Conservation (phyloP, 306 rosid genomes). For the Sicyos baderoa region DNA sequence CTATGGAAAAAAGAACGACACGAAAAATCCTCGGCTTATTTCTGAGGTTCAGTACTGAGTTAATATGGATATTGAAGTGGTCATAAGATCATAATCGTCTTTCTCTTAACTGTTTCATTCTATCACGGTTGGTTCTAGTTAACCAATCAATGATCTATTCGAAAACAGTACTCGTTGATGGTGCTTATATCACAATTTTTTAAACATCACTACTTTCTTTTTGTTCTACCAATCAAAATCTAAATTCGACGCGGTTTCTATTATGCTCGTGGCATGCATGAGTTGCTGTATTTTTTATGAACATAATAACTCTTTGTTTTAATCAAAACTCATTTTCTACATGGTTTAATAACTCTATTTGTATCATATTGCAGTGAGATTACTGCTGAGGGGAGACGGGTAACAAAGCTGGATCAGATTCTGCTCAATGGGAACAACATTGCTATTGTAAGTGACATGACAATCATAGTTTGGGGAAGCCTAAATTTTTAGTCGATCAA, state of each 20-base stretch:
- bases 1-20: too few relatives aligned
- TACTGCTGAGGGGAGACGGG: constrained; percentile 91
- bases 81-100: background rate
- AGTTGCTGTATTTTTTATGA: background rate
- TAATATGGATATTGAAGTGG: background rate
- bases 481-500: background rate
- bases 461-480: background rate
- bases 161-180: background rate
- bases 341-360: background rate
- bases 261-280: background rate
- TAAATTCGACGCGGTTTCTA: too few relatives aligned
- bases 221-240: constrained; percentile 1
- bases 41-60: background rate
- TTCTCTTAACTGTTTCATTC: background rate
- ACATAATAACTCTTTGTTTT: background rate
- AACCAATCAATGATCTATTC: background rate
- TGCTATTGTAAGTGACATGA: constrained; percentile 78
- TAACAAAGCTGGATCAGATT: constrained; percentile 96
- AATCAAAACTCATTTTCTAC: background rate
- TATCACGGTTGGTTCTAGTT: background rate
- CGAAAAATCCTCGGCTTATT: background rate
- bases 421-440: constrained; percentile 93
- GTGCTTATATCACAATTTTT: background rate
- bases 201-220: background rate
- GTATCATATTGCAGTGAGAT: constrained; percentile 54